A percentile compares a stretch with the other conserved stretches of the same genome.
These are phyloP conservation scores for Mycosphaerella arachidis DNA, from an alignment of 2,329 filamentous ascomycete species.

Conservation along the genomic window DNA sequence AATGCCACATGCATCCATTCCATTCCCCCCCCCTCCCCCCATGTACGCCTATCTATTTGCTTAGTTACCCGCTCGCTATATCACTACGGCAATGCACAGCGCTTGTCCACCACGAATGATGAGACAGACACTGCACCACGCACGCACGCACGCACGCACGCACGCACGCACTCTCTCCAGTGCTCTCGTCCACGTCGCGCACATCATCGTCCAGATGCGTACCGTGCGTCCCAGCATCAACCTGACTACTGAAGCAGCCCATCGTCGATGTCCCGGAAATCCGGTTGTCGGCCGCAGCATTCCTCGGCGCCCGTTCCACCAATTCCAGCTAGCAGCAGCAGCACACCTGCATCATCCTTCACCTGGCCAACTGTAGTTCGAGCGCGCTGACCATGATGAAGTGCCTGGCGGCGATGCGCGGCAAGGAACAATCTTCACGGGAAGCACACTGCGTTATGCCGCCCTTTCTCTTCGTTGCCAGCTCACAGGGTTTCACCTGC, in stretches of 20 bases:
- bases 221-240: slow-evolving; percentile 1
- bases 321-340: background rate
- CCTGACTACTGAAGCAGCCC: background rate
- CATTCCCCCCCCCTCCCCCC: background rate
- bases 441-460: background rate
- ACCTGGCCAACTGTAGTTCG: slow-evolving; percentile 10
- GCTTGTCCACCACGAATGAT: background rate
- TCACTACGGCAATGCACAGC: background rate
- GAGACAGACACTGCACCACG: background rate
- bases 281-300: slow-evolving; percentile 1
- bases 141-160: no score
- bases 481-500: background rate
- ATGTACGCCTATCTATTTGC: background rate
- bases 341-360: background rate
- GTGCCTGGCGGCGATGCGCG: background rate
- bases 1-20: background rate
- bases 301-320: slow-evolving; percentile 5
- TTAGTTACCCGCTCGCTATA: background rate
- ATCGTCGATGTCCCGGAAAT: slow-evolving; percentile 9
- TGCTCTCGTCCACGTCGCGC: background rate
- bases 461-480: background rate
- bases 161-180: background rate
- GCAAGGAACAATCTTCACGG: slow-evolving; percentile 9
- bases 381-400: background rate
- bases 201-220: background rate